Base-by-base conservation (phyloP, 1,284 basidiomycete genomes). In the Apiotrichum montevideense region DNA sequence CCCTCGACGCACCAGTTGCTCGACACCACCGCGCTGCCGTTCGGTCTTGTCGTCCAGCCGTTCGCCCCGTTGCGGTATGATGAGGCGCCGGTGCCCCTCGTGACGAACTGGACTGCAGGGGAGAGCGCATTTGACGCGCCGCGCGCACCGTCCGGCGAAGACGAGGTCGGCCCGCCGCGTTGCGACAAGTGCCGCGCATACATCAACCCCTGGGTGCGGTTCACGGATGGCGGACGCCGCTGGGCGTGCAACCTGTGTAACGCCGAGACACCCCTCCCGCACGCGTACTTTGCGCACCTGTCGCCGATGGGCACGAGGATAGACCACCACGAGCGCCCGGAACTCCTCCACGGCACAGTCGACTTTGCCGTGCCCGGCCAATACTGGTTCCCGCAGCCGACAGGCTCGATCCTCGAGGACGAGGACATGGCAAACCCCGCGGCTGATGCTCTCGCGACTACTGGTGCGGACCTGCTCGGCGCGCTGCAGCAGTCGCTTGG, bases 181-280 rank as follows among this genome's bases (percentile, higher is more conserved):
- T 98, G 96, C 71, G 84, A 82, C 53, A 80, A 83, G 46, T 98
- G 96, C 76, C 82, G 91, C 64, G 90, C 83, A 0, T 99, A 98
- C 75, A 83, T 99, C 69, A 98, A 98, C 72, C 87, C 94, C 0
- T 98, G 93, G 93, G 92, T 87, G 70, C 80, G 81, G 35, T 98
- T 90, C 83, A 80, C 85, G 14, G 83, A 89, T 40, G 90, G 90
- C 8, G 96, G 96, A 3, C 83, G 84, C 60, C 84, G 82, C 64
- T 98, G 93, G 90, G 85, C 83, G 64, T 99, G 96, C 76, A 98
- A 98, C 79, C 74, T 99, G 4, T 99, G 96, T 76, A 79, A 81
- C 7, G 83, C 85, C 59, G 83, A 88, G 63, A 93, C 89, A 21
- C 82, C 86, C 91, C 92, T 95, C 29, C 77, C 83, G 1, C 75